Base-by-base conservation (phyloP, 805 yeast genomes). In the Yamadazyma sp. region DNA sequence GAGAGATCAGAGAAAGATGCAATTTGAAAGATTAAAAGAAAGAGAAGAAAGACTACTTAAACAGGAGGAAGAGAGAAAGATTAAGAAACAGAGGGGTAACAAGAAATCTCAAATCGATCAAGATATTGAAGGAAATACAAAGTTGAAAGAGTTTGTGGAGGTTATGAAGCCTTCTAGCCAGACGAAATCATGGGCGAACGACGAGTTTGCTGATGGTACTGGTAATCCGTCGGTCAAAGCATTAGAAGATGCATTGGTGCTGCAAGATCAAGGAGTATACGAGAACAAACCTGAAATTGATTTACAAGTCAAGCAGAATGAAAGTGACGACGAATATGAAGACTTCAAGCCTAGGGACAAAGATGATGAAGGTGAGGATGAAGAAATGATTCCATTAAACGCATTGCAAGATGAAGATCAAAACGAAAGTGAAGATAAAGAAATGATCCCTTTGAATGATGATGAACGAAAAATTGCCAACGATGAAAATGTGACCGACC, bases 141-240 rank as follows among this genome's bases (percentile, higher is more conserved):
- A 82, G 46, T 71, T 91, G 53, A 73, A 75, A 52, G 98, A 93
- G 55, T 91, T 76, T 48, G 71, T 91, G 59, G 84, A 84, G 47
- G 84, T 85, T 4, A 84, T 87, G 80, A 85, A 84, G 50, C 91
- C 95, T 1, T 64, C 83, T 4, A 66, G 74, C 22, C 82, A 82
- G 53, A 73, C 74, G 3, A 75, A 80, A 47, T 80, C 95, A 0
- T 86, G 95, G 91, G 78, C 80, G 3, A 79, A 80, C 54, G 87
- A 84, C 47, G 66, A 69, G 23, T 56, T 65, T 17, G 76, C 71
- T 5, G 71, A 63, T 49, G 70, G 66, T 6, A 51, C 60, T 1
- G 76, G 75, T 16, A 75, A 65, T 0, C 76, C 79, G 13, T 62
- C 76, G 0, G 44, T 64, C 6, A 61, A 61, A 38, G 75, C 60